These are phyloP conservation scores for Cyberlindnera petersonii DNA, from an alignment of 805 yeast genomes.

Conservation along the genomic window DNA sequence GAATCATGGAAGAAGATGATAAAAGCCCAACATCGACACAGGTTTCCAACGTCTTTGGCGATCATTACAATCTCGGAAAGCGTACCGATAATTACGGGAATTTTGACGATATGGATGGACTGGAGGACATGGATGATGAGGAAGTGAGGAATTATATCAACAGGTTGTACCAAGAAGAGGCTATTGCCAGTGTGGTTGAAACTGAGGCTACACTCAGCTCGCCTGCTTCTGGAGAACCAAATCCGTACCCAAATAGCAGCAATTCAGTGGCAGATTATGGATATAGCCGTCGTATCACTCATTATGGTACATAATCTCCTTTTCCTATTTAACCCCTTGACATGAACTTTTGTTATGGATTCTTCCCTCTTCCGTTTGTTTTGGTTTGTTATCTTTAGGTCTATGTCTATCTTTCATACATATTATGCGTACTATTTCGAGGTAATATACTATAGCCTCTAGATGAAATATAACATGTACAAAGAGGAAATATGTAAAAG, in stretches of 20 bases:
- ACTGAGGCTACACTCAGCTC: neutral
- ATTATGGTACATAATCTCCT: constrained; percentile 1
- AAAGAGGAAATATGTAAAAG: neutral
- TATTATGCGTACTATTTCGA: too few relatives aligned
- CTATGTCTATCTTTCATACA: too few relatives aligned
- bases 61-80: constrained; percentile 15
- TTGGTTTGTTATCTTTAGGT: too few relatives aligned
- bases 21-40: constrained; percentile 21
- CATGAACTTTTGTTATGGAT: too few relatives aligned
- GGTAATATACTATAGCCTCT: too few relatives aligned
- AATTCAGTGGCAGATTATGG: neutral
- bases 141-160: constrained; percentile 22
- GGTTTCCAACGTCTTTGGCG: constrained; percentile 20
- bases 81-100: neutral
- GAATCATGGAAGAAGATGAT: constrained; percentile 11
- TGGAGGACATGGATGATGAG: constrained; percentile 25
- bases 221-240: neutral
- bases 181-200: neutral
- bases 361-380: too few relatives aligned
- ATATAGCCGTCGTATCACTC: constrained; percentile 2
- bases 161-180: constrained; percentile 20
- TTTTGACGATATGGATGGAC: neutral
- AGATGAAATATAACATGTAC: too few relatives aligned
- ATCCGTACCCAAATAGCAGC: neutral
- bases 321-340: constrained; percentile 1